phyloP scores from a whole-genome alignment of 441 rosid genomes.

The Erodium trifolium region DNA sequence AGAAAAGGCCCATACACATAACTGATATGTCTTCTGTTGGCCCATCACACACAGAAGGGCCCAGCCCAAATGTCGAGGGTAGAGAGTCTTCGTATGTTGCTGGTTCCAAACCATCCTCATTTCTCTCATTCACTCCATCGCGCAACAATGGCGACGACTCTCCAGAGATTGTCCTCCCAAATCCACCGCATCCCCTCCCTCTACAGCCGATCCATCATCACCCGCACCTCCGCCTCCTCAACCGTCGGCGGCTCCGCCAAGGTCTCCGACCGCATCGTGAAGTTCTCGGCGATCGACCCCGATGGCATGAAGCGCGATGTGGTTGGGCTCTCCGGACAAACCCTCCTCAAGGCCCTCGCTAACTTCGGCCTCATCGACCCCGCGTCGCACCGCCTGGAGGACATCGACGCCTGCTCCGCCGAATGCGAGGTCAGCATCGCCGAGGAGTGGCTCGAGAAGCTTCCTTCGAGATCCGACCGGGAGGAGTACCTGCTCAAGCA shows the following conservation, averaged over 20 bases:
- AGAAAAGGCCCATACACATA: too few relatives aligned
- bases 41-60: too few relatives aligned
- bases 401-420: conserved; percentile 89
- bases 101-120: too few relatives aligned
- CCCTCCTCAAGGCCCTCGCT: conserved; percentile 65
- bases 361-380: conserved; percentile 73
- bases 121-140: too few relatives aligned
- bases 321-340: conserved; percentile 68
- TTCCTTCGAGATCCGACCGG: conserved; percentile 39
- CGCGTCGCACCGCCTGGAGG: conserved; percentile 75
- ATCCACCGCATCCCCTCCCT: conserved; percentile 35
- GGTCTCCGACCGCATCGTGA: conserved; percentile 79
- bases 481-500: conserved; percentile 30
- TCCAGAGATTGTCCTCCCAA: conserved; percentile 50
- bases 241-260: conserved; percentile 30
- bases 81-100: too few relatives aligned
- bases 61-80: too few relatives aligned
- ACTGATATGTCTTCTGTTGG: too few relatives aligned
- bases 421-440: conserved; percentile 97
- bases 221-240: conserved; percentile 31
- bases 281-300: conserved; percentile 61
- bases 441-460: conserved; percentile 79
- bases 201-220: conserved; percentile 28
- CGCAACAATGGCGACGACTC: conserved; percentile 29
- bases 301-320: conserved; percentile 65